These are phyloP conservation scores for Fusarium cyanostomum DNA, from an alignment of 2,329 filamentous ascomycete species.

Conservation along the genomic window DNA sequence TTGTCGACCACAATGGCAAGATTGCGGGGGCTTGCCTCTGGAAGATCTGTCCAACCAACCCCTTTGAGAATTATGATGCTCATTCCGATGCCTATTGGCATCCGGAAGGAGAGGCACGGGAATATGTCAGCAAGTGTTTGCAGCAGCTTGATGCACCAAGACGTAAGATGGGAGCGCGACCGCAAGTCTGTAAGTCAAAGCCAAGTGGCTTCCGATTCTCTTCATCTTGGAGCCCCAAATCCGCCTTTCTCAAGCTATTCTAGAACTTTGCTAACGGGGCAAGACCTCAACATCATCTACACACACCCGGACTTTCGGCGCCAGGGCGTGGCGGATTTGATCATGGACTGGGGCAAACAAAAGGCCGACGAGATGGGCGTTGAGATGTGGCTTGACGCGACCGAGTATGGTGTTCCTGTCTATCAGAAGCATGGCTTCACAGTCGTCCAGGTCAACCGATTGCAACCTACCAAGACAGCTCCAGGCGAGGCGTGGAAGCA, in stretches of 20 bases:
- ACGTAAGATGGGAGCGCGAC: constrained; percentile 27
- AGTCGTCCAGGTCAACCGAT: constrained; percentile 20
- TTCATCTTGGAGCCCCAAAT: not conserved
- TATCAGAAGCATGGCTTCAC: constrained; percentile 39
- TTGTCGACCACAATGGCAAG: constrained; percentile 23
- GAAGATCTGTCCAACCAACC: constrained; percentile 26
- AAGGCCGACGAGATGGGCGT: constrained; percentile 39
- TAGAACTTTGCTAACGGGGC: not conserved
- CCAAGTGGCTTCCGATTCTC: not conserved
- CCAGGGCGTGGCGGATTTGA: constrained; percentile 34
- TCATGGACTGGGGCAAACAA: constrained; percentile 36
- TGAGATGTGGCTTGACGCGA: constrained; percentile 39
- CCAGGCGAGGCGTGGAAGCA: constrained; percentile 28
- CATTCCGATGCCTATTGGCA: constrained; percentile 31
- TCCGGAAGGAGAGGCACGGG: constrained; percentile 28
- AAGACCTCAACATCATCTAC: constrained; percentile 37
- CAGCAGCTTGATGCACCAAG: constrained; percentile 32
- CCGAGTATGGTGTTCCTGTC: constrained; percentile 31
- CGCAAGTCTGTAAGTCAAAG: constrained; percentile 31
- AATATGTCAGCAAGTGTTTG: constrained; percentile 30
- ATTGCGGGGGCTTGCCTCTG: constrained; percentile 37
- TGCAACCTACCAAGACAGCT: constrained; percentile 11
- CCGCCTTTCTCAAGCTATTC: too few relatives aligned
- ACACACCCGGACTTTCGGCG: constrained; percentile 35
- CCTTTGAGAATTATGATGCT: constrained; percentile 17